Evolutionary conservation across 495 filamentous ascomycete species (phyloP).

Genomic region (Jackrogersella minutella): DNA sequence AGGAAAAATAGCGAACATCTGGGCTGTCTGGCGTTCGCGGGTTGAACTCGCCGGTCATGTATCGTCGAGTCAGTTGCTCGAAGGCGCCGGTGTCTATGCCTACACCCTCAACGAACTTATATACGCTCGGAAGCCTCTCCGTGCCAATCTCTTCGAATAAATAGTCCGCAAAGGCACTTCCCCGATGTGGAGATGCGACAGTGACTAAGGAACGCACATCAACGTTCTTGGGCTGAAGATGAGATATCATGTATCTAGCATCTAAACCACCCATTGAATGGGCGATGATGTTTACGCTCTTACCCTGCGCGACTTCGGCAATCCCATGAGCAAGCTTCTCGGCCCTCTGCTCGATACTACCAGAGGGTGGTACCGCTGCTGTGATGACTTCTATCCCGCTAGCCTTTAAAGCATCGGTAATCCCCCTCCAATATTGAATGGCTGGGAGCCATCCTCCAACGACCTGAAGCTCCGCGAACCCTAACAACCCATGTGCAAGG

Average conservation of each 20-base stretch:
- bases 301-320: conserved; percentile 69
- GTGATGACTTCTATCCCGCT: conserved; percentile 83
- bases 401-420: conserved; percentile 75
- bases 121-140: conserved; percentile 69
- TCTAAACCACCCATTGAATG: conserved; percentile 83
- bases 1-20: conserved; percentile 89
- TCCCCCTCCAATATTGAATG: conserved; percentile 92
- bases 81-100: conserved; percentile 85
- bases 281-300: conserved; percentile 88
- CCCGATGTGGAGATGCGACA: conserved; percentile 86
- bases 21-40: conserved; percentile 75
- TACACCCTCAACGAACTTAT: conserved; percentile 69
- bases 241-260: conserved; percentile 90
- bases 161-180: conserved; percentile 85
- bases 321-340: conserved; percentile 71
- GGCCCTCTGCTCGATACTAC: conserved; percentile 80
- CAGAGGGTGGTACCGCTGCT: conserved; percentile 79
- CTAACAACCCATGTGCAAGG: conserved; percentile 89
- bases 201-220: conserved; percentile 81
- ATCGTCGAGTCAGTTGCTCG: conserved; percentile 78
- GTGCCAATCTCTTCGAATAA: conserved; percentile 75
- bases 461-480: conserved; percentile 84
- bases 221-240: conserved; percentile 72
- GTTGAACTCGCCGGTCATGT: conserved; percentile 88
- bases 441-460: conserved; percentile 75